Evolutionary conservation across 129 eudicot species (phyloP).

Genomic region (Artemisia annua): DNA sequence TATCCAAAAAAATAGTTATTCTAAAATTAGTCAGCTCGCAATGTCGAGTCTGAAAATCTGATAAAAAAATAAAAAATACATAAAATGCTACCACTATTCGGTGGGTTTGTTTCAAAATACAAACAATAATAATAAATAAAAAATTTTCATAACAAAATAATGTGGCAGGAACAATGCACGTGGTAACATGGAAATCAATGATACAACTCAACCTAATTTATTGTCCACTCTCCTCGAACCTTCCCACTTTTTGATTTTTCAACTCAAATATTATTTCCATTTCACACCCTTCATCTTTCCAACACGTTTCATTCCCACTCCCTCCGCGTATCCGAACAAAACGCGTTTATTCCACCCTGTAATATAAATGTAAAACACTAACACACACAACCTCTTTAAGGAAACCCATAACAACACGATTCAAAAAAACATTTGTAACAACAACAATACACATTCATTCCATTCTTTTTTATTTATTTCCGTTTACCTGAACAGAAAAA

Average conservation of each 20-base stretch:
- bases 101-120: neutral
- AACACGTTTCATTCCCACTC: slow-evolving; percentile 11
- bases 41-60: no score
- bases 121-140: neutral
- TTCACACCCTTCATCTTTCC: slow-evolving; percentile 7
- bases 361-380: slow-evolving; percentile 1
- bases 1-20: no score
- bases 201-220: slow-evolving; percentile 19
- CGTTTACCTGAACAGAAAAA: slow-evolving; percentile 10
- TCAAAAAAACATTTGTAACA: neutral
- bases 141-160: neutral
- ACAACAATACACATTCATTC: neutral
- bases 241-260: slow-evolving; percentile 27
- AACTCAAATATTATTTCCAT: slow-evolving; percentile 11
- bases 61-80: no score
- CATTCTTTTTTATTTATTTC: neutral
- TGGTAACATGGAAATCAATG: slow-evolving; percentile 26
- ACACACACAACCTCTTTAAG: slow-evolving; percentile 2
- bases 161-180: slow-evolving; percentile 20
- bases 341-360: slow-evolving; percentile 21
- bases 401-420: neutral
- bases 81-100: neutral
- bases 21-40: no score
- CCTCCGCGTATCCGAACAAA: slow-evolving; percentile 24
- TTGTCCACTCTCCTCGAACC: slow-evolving; percentile 43